Evolutionary conservation across 352 stramenopile genomes (phyloP).

Genomic region (Blastocystis sp.): DNA sequence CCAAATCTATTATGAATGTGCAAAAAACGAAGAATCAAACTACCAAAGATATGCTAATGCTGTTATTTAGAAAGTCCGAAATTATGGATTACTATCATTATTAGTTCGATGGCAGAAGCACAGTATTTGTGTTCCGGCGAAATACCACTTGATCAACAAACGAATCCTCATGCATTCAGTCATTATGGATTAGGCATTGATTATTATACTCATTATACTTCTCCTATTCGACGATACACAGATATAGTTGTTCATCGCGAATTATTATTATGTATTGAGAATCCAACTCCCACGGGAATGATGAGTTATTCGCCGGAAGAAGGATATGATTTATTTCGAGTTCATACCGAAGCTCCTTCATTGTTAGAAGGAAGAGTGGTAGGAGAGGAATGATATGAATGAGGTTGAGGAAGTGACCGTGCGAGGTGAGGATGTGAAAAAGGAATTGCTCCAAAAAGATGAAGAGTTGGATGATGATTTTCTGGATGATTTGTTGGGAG

Average conservation of each 20-base stretch:
- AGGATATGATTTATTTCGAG: constrained; percentile 51
- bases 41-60: constrained; percentile 53
- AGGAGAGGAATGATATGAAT: neutral
- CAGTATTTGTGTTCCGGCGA: constrained; percentile 48
- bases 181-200: constrained; percentile 71
- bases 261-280: constrained; percentile 46
- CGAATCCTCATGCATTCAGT: neutral
- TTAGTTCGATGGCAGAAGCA: constrained; percentile 67
- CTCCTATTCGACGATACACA: constrained; percentile 71
- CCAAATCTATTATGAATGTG: neutral
- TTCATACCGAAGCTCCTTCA: neutral
- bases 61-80: constrained; percentile 60
- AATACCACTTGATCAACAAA: neutral
- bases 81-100: neutral
- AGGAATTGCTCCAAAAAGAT: neutral
- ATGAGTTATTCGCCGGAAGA: neutral
- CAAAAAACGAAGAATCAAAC: neutral
- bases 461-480: neutral
- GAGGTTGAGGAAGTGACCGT: neutral
- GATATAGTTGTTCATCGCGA: constrained; percentile 71
- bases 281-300: neutral
- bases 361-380: constrained; percentile 5
- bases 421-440: constrained; percentile 16
- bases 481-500: constrained; percentile 26
- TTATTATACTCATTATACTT: constrained; percentile 71